A percentile compares a stretch with the other conserved stretches of the same genome.
Conservation (phyloP, 345 rosid genomes). For the Eucalyptus brandiana region DNA sequence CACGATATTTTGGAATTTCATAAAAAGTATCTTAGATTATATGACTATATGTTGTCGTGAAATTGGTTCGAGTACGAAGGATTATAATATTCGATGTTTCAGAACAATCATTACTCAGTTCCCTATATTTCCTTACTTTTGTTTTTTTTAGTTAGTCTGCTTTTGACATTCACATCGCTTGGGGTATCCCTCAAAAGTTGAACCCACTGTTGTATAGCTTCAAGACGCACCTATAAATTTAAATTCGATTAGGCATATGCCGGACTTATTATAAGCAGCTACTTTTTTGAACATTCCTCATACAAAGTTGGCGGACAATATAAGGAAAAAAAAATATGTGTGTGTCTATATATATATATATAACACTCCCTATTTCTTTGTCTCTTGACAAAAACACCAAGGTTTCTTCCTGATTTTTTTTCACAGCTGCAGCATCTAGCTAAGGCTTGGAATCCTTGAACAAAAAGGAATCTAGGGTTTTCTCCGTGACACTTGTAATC, state of each 20-base stretch:
- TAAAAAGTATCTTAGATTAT: background rate
- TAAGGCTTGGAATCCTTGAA: background rate
- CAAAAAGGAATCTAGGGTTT: background rate
- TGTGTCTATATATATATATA: background rate
- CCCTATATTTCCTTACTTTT: background rate
- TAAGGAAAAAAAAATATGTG: background rate
- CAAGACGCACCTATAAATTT: background rate
- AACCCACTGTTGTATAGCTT: constrained; percentile 5
- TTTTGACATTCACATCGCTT: background rate
- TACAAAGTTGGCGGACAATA: background rate
- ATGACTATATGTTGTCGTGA: background rate
- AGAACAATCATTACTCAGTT: background rate
- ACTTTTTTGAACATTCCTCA: background rate
- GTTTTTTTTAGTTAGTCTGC: background rate
- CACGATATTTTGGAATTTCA: background rate
- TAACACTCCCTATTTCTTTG: background rate
- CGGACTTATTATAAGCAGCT: background rate
- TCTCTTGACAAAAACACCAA: background rate
- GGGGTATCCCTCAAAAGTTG: constrained; percentile 15
- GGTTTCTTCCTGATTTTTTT: background rate
- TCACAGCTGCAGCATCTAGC: background rate
- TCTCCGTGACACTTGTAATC: background rate
- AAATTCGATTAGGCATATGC: background rate
- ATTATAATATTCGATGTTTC: background rate
- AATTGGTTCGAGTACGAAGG: background rate